Conservation (phyloP, 2,329 filamentous ascomycete species). For the Fusarium compactum region DNA sequence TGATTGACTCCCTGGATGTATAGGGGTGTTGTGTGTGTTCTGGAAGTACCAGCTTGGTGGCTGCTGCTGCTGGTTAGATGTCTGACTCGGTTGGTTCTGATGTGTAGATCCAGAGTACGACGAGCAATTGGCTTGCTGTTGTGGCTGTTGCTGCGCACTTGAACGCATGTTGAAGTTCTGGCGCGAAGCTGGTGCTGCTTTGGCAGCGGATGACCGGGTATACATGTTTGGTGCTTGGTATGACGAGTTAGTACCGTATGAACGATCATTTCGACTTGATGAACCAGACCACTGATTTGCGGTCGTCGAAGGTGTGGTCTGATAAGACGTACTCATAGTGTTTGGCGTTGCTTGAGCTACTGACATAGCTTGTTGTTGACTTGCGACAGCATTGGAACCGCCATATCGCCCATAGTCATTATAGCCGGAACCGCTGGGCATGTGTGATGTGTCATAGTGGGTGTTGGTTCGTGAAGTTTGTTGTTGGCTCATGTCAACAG, state of each 20-base stretch:
- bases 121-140: slow-evolving; percentile 32
- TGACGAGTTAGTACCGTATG: slow-evolving; percentile 26
- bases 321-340: slow-evolving; percentile 39
- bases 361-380: slow-evolving; percentile 33
- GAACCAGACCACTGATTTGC: slow-evolving; percentile 46
- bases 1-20: slow-evolving; percentile 36
- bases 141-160: slow-evolving; percentile 15
- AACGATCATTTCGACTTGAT: slow-evolving; percentile 26
- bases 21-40: slow-evolving; percentile 34
- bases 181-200: slow-evolving; percentile 23
- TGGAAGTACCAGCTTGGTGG: slow-evolving; percentile 48
- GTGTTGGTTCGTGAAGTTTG: slow-evolving; percentile 9
- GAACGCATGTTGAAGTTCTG: slow-evolving; percentile 43
- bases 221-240: slow-evolving; percentile 34
- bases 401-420: slow-evolving; percentile 39
- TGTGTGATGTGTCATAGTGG: slow-evolving; percentile 25
- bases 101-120: slow-evolving; percentile 34
- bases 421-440: slow-evolving; percentile 31
- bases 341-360: slow-evolving; percentile 29
- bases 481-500: slow-evolving; percentile 24
- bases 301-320: slow-evolving; percentile 28
- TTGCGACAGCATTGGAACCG: slow-evolving; percentile 4
- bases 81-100: slow-evolving; percentile 38
- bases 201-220: slow-evolving; percentile 27
- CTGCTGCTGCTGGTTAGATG: slow-evolving; percentile 34